Conservation (phyloP, 78 protist species). For the Pigoraptor vietnamica region DNA sequence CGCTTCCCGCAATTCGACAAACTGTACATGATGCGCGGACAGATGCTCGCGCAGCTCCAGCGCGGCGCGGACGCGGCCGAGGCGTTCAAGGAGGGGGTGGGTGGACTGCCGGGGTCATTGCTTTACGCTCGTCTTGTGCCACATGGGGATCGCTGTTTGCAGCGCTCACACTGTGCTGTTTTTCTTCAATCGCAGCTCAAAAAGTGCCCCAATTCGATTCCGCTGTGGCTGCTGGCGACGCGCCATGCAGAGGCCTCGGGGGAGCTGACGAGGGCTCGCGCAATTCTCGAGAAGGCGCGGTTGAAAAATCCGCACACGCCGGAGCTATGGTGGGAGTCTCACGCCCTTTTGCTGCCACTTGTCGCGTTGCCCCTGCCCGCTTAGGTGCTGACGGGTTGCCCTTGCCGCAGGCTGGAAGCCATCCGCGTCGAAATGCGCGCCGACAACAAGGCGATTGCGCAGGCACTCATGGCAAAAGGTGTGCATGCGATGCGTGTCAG, state of each 20-base stretch:
- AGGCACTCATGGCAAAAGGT: slow-evolving; percentile 34
- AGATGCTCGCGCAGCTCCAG: slow-evolving; percentile 35
- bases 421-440: slow-evolving; percentile 37
- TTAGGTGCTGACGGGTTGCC: neutral
- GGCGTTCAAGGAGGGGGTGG: slow-evolving; percentile 21
- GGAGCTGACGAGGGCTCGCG: slow-evolving; percentile 37
- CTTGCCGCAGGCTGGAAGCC: slow-evolving; percentile 1
- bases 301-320: slow-evolving; percentile 35
- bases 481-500: neutral
- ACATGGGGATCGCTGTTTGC: neutral
- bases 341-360: slow-evolving; percentile 7
- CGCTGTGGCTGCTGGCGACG: slow-evolving; percentile 74
- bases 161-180: too few relatives aligned
- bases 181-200: slow-evolving; percentile 6
- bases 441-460: slow-evolving; percentile 42
- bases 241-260: slow-evolving; percentile 37
- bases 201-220: slow-evolving; percentile 32
- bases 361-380: neutral
- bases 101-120: neutral
- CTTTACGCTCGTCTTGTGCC: neutral
- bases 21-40: slow-evolving; percentile 86
- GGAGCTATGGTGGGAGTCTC: slow-evolving; percentile 66
- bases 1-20: slow-evolving; percentile 59
- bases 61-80: slow-evolving; percentile 46
- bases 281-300: slow-evolving; percentile 66